Conservation (phyloP, 768 basidiomycete species). For the Podaxis sp. region DNA sequence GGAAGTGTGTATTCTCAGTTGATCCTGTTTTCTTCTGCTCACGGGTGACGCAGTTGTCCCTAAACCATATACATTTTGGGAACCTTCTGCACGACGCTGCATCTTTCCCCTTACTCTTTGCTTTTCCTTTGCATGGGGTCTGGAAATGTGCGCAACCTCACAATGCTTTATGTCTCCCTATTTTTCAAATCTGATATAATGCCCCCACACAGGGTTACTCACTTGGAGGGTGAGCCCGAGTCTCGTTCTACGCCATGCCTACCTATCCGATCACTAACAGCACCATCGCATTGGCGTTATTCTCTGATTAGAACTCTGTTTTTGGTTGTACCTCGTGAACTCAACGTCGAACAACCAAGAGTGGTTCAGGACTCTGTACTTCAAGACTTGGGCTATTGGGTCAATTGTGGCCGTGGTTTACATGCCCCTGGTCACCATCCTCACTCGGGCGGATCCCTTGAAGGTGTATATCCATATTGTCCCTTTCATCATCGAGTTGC, state of each 20-base stretch:
- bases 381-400: constrained; percentile 68
- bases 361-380: constrained; percentile 76
- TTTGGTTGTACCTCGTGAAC: constrained; percentile 83
- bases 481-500: constrained; percentile 6
- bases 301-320: constrained; percentile 62
- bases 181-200: neutral
- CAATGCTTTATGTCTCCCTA: neutral
- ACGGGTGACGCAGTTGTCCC: constrained; percentile 46
- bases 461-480: constrained; percentile 37
- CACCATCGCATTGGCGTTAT: neutral
- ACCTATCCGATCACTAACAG: neutral
- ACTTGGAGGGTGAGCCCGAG: constrained; percentile 60
- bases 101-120: constrained; percentile 64
- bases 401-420: constrained; percentile 54
- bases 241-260: neutral
- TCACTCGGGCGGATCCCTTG: constrained; percentile 54
- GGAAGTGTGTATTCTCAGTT: constrained; percentile 42
- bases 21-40: neutral
- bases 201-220: constrained; percentile 52
- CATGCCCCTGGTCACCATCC: constrained; percentile 67
- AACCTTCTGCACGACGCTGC: constrained; percentile 33
- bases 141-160: constrained; percentile 60
- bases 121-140: constrained; percentile 63
- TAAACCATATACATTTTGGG: constrained; percentile 60
- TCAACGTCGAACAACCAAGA: constrained; percentile 56